Base-by-base conservation (phyloP, 139 green algal genomes). In the Haematococcus lacustris region DNA sequence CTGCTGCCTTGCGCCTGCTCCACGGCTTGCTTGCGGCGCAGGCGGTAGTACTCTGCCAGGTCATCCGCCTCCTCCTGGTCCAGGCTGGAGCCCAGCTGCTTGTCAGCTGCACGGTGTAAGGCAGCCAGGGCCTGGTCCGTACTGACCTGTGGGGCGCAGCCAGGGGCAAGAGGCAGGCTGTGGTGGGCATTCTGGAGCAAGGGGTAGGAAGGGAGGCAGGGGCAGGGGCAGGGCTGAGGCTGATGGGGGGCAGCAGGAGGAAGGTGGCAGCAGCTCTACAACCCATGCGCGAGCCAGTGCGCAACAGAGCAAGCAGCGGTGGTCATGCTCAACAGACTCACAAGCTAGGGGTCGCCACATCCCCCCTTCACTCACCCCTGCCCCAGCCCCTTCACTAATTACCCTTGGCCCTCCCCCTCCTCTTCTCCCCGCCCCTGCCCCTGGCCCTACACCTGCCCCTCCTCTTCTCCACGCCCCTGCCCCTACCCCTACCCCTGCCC, bases 61-160 rank as follows among this genome's bases (percentile, higher is more conserved):
- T 88, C 89, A 9, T 69, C 76, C 71, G 86, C 77, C 67, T 94
- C 91, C 38, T 94, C 87, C 4, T 85, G 81, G 7, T 83, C 78
- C 65, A 88, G 68, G 50, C n/a, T 9, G 69, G 65, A 38, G 39
- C 33, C 51, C 43, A 51, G 43, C 57, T 85, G 71, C 63, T 74
- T 70, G 47, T 78, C 76, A 28, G 80, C 85, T 0, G 78, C 83
- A 3, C 71, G 70, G 70, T 86, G 81, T 51, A 92, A 71, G 25
- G 89, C 89, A 32, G 70, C 79, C 33, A 94, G 78, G 3, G 85
- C 83, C 30, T 85, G 64, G 39, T 90, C 89, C 6, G 83, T 85
- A 3, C 76, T 85, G 28, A 92, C 77, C 28, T 76, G 50, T 38
- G 76, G 66, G 68, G 43, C 13, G 35, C 7, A n/a, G 43, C 39